Percentiles rank a stretch among this genome's conserved stretches.
These are phyloP conservation scores for Pleurotus eryngii DNA, from an alignment of 768 basidiomycete species.

Conservation along the genomic window DNA sequence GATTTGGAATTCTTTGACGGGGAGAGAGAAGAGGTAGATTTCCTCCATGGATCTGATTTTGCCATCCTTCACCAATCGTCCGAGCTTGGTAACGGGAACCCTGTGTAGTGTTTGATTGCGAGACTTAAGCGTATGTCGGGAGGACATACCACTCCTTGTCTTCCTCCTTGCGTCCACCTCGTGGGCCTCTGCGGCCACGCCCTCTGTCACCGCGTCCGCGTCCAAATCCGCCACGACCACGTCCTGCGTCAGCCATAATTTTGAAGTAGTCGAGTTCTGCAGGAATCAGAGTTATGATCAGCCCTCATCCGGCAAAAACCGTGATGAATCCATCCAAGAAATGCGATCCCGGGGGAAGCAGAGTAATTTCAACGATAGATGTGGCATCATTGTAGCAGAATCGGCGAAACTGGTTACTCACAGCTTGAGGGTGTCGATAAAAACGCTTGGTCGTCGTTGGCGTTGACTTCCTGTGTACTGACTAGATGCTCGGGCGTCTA, in stretches of 20 bases:
- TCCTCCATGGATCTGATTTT: slow-evolving; percentile 99
- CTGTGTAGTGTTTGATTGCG: slow-evolving; percentile 34
- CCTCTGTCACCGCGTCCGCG: slow-evolving; percentile 92
- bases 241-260: slow-evolving; percentile 77
- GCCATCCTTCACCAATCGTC: slow-evolving; percentile 97
- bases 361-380: neutral
- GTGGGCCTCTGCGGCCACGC: slow-evolving; percentile 83
- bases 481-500: no score
- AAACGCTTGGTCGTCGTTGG: neutral
- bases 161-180: slow-evolving; percentile 98
- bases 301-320: neutral
- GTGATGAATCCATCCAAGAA: neutral
- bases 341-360: no score
- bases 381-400: neutral
- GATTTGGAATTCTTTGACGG: slow-evolving; percentile 99
- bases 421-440: slow-evolving; percentile 1
- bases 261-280: slow-evolving; percentile 1
- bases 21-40: slow-evolving; percentile 99
- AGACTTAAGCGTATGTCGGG: no score
- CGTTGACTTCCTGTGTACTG: slow-evolving; percentile 6
- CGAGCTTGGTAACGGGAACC: slow-evolving; percentile 98
- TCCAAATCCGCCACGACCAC: slow-evolving; percentile 73
- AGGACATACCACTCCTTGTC: slow-evolving; percentile 94
- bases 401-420: neutral
- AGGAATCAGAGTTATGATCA: neutral